Evolutionary conservation across 768 basidiomycete species (phyloP), one percentile per base, ranked within the genome.

Genomic region (Suillus bovinus): DNA sequence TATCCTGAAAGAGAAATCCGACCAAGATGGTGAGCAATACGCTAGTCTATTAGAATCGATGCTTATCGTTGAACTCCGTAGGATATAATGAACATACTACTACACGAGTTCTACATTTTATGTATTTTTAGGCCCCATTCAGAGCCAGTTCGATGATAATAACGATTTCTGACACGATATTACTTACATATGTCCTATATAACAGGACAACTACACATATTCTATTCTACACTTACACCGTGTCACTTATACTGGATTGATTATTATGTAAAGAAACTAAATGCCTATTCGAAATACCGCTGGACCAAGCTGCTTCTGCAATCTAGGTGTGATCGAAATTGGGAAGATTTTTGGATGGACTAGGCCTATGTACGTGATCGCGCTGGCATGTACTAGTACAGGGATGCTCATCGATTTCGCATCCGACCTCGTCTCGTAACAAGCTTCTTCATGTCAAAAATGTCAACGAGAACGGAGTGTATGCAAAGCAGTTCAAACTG

Each of bases 1-100:
- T 76, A 76, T 47, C 73, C 73, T 31, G 73, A 74, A 63, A 72
- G 64, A 63, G 61, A 63, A 31, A 74, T 74, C 20, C 74, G 71
- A 54, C 73, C 73, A 14, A 65, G 73, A 66, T 74, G 73, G 73
- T 76, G 55, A 61, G 73, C 58, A 14, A 2, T 38, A 22, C 33
- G 3, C n/a, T 24, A 16, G 38, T 31, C 54, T 7, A 34, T 34
- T 17, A 22, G 14, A 60, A 24, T 13, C 17, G n/a, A 31, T 56
- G 24, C 54, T 58, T 10, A 58, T 39, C 29, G n/a, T n/a, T n/a
- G n/a, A 24, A 22, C 9, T 58, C 53, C 53, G 3, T 61, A 47
- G 58, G 46, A 59, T 59, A 59, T 59, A 17, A 59, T 27, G 20
- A 59, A 57, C n/a, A 20, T 11, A 57, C 58, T 11, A 57, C 58